Conservation (phyloP, 306 rosid species). For the Vigna trinervia region DNA sequence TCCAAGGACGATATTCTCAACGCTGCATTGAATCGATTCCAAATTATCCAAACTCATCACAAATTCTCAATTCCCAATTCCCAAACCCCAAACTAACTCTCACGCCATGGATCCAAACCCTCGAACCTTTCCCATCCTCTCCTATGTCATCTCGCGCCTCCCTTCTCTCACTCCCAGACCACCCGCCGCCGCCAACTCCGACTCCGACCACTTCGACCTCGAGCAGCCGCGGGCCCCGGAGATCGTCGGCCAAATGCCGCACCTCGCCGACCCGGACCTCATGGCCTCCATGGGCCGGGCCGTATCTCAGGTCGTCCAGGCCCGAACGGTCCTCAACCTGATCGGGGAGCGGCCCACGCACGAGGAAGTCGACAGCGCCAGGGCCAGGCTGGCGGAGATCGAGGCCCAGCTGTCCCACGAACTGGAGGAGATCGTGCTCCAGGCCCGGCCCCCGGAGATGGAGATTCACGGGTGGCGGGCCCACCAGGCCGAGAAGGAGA, state of each 20-base stretch:
- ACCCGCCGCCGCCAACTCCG: slow-evolving; percentile 11
- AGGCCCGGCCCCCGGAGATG: slow-evolving; percentile 69
- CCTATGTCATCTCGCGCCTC: slow-evolving; percentile 81
- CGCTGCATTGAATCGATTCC: not conserved
- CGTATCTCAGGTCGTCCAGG: slow-evolving; percentile 69
- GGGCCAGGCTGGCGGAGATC: slow-evolving; percentile 56
- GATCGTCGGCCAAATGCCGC: slow-evolving; percentile 64
- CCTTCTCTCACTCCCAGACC: slow-evolving; percentile 52
- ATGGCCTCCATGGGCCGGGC: slow-evolving; percentile 73
- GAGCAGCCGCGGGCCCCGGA: slow-evolving; percentile 55
- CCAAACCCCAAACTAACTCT: not conserved
- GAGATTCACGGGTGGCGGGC: slow-evolving; percentile 71
- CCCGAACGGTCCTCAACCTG: slow-evolving; percentile 73
- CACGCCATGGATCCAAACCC: slow-evolving; percentile 84
- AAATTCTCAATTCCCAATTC: not conserved
- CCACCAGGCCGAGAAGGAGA: slow-evolving; percentile 67
- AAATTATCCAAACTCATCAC: not conserved
- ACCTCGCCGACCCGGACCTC: slow-evolving; percentile 66
- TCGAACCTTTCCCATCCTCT: slow-evolving; percentile 75
- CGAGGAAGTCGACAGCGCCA: slow-evolving; percentile 72
- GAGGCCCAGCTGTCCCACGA: slow-evolving; percentile 63
- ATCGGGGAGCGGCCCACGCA: slow-evolving; percentile 89
- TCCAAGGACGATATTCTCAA: not conserved
- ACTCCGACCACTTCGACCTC: slow-evolving; percentile 48
- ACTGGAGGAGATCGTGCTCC: slow-evolving; percentile 67